Evolutionary conservation across 2,329 filamentous ascomycete species (phyloP), one percentile per base, ranked within the genome.

Genomic region (Pseudocercospora fijiensis): DNA sequence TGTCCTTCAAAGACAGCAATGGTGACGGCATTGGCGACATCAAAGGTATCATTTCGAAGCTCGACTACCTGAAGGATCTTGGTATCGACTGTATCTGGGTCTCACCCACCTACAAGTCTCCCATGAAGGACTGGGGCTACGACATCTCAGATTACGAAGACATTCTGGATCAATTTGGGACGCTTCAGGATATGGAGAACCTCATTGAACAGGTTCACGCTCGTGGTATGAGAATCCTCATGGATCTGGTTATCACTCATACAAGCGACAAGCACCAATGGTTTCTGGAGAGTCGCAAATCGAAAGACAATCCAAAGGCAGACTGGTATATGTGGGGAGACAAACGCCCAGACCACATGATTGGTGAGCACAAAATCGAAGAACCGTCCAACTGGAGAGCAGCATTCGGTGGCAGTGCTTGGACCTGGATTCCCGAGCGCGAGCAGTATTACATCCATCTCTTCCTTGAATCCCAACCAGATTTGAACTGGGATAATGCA

Each of bases 401-500:
- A 76, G 79, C 86, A 82, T 78, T 90, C 86, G 76, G 75, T n/a
- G 73, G 73, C 9, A 85, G 80, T 64, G 82, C 83, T 0, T 91
- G 89, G 90, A 80, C 87, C 64, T 93, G 86, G 80, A 90, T 92
- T 70, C 86, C 90, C 68, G 74, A 77, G n/a, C 91, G 89, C 0
- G 81, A 83, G 55, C 88, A 93, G 76, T 93, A 91, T 75, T 93
- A 91, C 71, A 84, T 93, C 0, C 87, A 90, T 65, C 82, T 95
- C 10, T 96, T 91, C 75, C 86, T 88, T 6, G 84, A 84, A 4
- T 86, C 90, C 67, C 91, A 94, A 74, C 91, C 91, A 0, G 91
- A 95, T 70, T 81, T 95, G n/a, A 95, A 95, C 77, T 95, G 90
- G 90, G 89, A 93, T 72, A 90, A 88, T 62, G 81, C 82, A 0